Conservation (phyloP, 139 green algal genomes). For the Micractinium conductrix region DNA sequence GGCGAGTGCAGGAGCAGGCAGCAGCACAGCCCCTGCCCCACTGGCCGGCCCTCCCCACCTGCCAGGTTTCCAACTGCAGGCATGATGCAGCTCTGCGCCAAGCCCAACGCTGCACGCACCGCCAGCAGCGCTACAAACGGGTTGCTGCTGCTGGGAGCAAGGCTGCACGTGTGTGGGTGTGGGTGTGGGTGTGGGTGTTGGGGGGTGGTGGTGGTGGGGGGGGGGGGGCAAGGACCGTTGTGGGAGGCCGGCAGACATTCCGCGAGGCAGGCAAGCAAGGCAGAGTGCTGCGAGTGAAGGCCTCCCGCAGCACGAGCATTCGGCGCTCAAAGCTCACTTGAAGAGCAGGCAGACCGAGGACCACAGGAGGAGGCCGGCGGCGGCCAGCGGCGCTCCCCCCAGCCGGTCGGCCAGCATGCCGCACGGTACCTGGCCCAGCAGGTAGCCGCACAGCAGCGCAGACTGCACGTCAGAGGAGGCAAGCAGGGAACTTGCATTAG, state of each 20-base stretch:
- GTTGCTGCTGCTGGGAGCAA: not conserved
- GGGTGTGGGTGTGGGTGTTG: no score
- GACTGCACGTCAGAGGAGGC: no score
- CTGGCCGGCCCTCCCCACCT: not conserved
- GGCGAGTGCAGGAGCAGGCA: no score
- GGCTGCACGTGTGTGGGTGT: not conserved
- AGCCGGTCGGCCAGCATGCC: slow-evolving; percentile 51
- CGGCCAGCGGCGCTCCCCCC: slow-evolving; percentile 50
- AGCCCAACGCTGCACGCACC: slow-evolving; percentile 54
- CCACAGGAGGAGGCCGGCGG: slow-evolving; percentile 63
- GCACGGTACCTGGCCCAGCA: slow-evolving; percentile 65
- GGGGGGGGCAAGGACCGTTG: no score
- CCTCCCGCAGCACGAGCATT: no score
- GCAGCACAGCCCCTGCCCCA: not conserved
- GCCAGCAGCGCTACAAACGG: slow-evolving; percentile 43
- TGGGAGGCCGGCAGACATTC: no score
- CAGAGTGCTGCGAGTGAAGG: not conserved
- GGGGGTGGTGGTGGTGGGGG: no score
- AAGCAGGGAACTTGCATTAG: no score
- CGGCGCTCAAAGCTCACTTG: not conserved
- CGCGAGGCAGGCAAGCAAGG: not conserved
- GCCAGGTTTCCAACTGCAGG: slow-evolving; percentile 61
- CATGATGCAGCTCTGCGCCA: slow-evolving; percentile 69
- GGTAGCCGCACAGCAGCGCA: slow-evolving; percentile 68
- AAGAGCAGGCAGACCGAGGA: slow-evolving; percentile 32